Percentiles rank a stretch among this genome's conserved stretches.
These are phyloP conservation scores for Poronia punctata DNA, from an alignment of 495 filamentous ascomycete genomes.

Conservation along the genomic window DNA sequence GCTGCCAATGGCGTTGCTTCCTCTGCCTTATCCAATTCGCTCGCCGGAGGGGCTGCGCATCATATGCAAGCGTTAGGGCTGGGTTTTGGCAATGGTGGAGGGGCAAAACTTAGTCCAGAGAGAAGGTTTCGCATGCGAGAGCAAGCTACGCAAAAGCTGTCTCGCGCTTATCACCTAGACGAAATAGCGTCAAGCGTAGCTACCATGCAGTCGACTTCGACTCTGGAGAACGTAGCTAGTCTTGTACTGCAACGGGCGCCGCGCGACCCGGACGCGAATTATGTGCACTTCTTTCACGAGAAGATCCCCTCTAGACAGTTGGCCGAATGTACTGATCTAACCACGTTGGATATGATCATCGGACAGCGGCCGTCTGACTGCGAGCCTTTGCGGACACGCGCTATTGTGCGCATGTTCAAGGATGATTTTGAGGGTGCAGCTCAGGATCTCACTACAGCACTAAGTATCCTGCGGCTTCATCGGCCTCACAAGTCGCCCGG, in stretches of 20 bases:
- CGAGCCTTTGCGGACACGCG: conserved; percentile 62
- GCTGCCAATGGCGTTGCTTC: conserved; percentile 64
- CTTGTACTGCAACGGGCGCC: conserved; percentile 61
- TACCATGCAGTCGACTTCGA: conserved; percentile 74
- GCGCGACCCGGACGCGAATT: conserved; percentile 61
- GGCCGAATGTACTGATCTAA: conserved; percentile 62
- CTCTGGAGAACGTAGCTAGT: conserved; percentile 69
- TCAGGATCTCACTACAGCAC: conserved; percentile 57
- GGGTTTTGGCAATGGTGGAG: conserved; percentile 49
- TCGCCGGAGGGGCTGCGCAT: conserved; percentile 44
- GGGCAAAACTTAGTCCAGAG: conserved; percentile 63
- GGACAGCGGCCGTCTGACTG: conserved; percentile 52
- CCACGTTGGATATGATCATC: conserved; percentile 59
- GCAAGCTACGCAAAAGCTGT: conserved; percentile 66
- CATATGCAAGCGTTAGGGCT: conserved; percentile 54
- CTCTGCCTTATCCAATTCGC: conserved; percentile 46
- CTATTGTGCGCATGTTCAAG: conserved; percentile 67
- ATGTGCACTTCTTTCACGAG: conserved; percentile 83
- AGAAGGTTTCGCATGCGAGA: conserved; percentile 69
- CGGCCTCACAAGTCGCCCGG: conserved; percentile 34
- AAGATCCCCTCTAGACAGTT: conserved; percentile 74
- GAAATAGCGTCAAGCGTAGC: conserved; percentile 77
- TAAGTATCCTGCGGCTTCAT: conserved; percentile 51
- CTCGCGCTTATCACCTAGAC: conserved; percentile 66
- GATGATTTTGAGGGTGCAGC: conserved; percentile 62